These are phyloP conservation scores for Lotmaria passim DNA, from an alignment of 208 protist genomes.

Conservation along the genomic window DNA sequence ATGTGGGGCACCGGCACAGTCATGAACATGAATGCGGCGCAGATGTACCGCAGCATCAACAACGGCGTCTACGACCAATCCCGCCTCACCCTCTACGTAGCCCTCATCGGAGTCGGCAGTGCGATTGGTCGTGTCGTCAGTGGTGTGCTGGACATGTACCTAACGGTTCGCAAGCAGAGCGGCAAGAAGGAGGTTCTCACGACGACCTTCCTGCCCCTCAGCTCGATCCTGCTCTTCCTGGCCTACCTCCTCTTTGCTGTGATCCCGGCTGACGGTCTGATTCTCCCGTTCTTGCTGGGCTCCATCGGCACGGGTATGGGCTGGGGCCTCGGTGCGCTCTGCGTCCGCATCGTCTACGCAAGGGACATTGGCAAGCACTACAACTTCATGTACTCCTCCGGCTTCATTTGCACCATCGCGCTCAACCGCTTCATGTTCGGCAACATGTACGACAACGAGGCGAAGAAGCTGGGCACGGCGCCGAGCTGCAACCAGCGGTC, in stretches of 20 bases:
- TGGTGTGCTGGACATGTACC: slow-evolving; percentile 63
- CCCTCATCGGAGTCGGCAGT: slow-evolving; percentile 73
- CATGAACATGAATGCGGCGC: slow-evolving; percentile 77
- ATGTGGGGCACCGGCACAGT: slow-evolving; percentile 77
- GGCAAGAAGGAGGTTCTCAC: slow-evolving; percentile 45
- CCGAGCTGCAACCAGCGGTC: slow-evolving; percentile 52
- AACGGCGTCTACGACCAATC: slow-evolving; percentile 42
- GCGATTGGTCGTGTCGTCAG: slow-evolving; percentile 65
- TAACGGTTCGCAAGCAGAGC: slow-evolving; percentile 34
- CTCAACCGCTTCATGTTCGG: slow-evolving; percentile 87
- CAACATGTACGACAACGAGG: slow-evolving; percentile 72
- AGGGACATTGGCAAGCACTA: slow-evolving; percentile 84
- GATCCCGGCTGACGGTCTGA: slow-evolving; percentile 48
- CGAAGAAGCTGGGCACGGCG: slow-evolving; percentile 21
- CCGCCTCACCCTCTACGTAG: slow-evolving; percentile 56
- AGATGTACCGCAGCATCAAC: slow-evolving; percentile 75
- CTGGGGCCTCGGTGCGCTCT: slow-evolving; percentile 61
- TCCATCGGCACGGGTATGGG: slow-evolving; percentile 67
- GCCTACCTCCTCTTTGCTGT: slow-evolving; percentile 68
- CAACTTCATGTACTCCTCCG: slow-evolving; percentile 79
- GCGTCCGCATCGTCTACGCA: slow-evolving; percentile 71
- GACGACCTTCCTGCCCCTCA: slow-evolving; percentile 58
- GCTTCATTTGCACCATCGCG: slow-evolving; percentile 68
- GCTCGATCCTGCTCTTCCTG: slow-evolving; percentile 38
- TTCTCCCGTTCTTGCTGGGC: slow-evolving; percentile 67